A percentile compares a stretch with the other conserved stretches of the same genome.
phyloP scores from a whole-genome alignment of 2,329 filamentous ascomycete species.

The Juglanconis juglandina region DNA sequence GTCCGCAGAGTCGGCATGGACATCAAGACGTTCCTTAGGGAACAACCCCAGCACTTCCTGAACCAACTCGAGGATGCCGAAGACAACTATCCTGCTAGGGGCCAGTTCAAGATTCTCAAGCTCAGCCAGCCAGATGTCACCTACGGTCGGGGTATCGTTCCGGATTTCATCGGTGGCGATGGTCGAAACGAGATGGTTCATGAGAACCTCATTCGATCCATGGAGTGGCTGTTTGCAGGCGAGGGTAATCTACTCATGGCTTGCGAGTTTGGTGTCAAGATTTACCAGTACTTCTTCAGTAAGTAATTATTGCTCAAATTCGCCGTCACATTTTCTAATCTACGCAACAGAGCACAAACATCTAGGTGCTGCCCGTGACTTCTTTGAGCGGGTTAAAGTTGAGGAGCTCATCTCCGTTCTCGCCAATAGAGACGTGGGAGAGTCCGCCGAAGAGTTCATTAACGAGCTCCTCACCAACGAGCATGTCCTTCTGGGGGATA shows the following conservation, averaged over 20 bases:
- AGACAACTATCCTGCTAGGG: constrained; percentile 37
- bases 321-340: constrained; percentile 22
- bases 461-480: constrained; percentile 30
- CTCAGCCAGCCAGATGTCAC: constrained; percentile 48
- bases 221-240: constrained; percentile 82
- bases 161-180: constrained; percentile 70
- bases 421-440: constrained; percentile 34
- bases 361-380: constrained; percentile 51
- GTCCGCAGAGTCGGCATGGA: constrained; percentile 75
- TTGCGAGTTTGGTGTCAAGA: constrained; percentile 52
- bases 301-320: constrained; percentile 40
- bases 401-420: constrained; percentile 43
- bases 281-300: constrained; percentile 85
- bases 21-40: constrained; percentile 67
- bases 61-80: constrained; percentile 40
- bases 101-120: constrained; percentile 50
- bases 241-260: constrained; percentile 43
- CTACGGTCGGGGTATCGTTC: constrained; percentile 62
- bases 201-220: constrained; percentile 67
- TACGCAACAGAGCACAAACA: constrained; percentile 41
- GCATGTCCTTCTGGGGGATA: constrained; percentile 14
- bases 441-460: constrained; percentile 42
- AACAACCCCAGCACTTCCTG: constrained; percentile 56
- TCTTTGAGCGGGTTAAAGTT: constrained; percentile 51
- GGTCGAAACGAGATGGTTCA: constrained; percentile 17